Percentiles rank a stretch among this genome's conserved stretches.
Conservation (phyloP, 2,329 filamentous ascomycete genomes). For the Grosmannia huntii region DNA sequence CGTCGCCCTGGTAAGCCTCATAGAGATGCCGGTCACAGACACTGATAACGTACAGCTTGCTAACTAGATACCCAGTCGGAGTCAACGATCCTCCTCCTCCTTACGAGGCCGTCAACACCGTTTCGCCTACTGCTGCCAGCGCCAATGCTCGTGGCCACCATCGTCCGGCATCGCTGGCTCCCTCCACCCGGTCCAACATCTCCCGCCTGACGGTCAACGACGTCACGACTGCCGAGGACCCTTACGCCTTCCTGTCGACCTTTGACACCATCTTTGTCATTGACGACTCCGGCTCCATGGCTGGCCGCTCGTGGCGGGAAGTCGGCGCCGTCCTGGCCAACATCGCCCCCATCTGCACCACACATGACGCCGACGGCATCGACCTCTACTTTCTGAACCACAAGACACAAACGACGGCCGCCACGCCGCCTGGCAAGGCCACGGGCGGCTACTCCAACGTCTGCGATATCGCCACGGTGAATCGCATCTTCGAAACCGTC, state of each 20-base stretch:
- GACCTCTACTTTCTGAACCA: slow-evolving; percentile 89
- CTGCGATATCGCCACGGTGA: slow-evolving; percentile 41
- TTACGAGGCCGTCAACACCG: slow-evolving; percentile 7
- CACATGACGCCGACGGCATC: slow-evolving; percentile 70
- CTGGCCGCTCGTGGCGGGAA: slow-evolving; percentile 62
- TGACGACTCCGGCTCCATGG: slow-evolving; percentile 87
- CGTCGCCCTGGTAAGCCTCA: slow-evolving; percentile 13
- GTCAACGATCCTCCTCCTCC: slow-evolving; percentile 25
- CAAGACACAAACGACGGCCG: slow-evolving; percentile 21
- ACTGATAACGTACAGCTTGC: neutral
- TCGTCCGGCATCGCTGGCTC: slow-evolving; percentile 12
- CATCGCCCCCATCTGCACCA: slow-evolving; percentile 72
- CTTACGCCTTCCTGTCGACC: slow-evolving; percentile 59
- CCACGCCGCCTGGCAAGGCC: slow-evolving; percentile 20
- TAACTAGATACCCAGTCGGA: slow-evolving; percentile 4
- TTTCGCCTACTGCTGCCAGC: neutral
- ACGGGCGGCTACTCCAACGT: slow-evolving; percentile 53
- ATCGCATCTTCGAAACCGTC: slow-evolving; percentile 57
- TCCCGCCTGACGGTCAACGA: slow-evolving; percentile 12
- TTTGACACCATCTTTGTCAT: slow-evolving; percentile 89
- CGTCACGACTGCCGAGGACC: slow-evolving; percentile 42
- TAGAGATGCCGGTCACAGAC: neutral
- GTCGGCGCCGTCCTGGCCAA: slow-evolving; percentile 54
- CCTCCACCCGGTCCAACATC: slow-evolving; percentile 11
- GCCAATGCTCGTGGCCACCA: neutral